Conservation (phyloP, 139 green algal species). For the Chlorella sp. region DNA sequence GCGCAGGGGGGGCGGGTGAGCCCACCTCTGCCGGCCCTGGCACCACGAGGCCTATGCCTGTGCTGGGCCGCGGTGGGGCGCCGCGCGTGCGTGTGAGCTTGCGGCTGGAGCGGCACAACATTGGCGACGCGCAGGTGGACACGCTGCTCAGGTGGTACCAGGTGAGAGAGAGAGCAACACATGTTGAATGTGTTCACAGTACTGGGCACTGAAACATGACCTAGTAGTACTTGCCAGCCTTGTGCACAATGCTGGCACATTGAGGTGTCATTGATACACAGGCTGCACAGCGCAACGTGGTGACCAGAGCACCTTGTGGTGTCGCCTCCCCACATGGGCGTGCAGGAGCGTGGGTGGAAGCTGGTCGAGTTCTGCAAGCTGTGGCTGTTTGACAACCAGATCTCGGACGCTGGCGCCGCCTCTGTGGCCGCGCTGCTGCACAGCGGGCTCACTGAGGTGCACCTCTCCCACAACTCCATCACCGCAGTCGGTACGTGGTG, state of each 20-base stretch:
- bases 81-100: conserved; percentile 19
- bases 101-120: conserved; percentile 27
- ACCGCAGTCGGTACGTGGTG: conserved; percentile 18
- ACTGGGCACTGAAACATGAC: too few relatives aligned
- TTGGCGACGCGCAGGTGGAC: conserved; percentile 29
- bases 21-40: too few relatives aligned
- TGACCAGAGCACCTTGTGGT: too few relatives aligned
- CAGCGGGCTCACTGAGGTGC: conserved; percentile 30
- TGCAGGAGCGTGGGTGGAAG: conserved; percentile 17
- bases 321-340: neutral
- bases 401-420: conserved; percentile 50
- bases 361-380: conserved; percentile 44
- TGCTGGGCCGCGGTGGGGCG: too few relatives aligned
- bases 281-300: too few relatives aligned
- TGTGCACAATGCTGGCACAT: too few relatives aligned
- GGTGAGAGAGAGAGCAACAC: too few relatives aligned
- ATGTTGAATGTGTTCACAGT: too few relatives aligned
- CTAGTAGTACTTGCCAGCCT: too few relatives aligned
- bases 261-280: too few relatives aligned
- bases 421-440: conserved; percentile 38
- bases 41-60: too few relatives aligned
- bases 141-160: conserved; percentile 25
- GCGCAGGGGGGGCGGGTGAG: too few relatives aligned
- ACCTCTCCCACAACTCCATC: conserved; percentile 51
- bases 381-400: conserved; percentile 73